Evolutionary conservation across 345 rosid species (phyloP), one percentile per base, ranked within the genome.

Genomic region (Hypericum perforatum): DNA sequence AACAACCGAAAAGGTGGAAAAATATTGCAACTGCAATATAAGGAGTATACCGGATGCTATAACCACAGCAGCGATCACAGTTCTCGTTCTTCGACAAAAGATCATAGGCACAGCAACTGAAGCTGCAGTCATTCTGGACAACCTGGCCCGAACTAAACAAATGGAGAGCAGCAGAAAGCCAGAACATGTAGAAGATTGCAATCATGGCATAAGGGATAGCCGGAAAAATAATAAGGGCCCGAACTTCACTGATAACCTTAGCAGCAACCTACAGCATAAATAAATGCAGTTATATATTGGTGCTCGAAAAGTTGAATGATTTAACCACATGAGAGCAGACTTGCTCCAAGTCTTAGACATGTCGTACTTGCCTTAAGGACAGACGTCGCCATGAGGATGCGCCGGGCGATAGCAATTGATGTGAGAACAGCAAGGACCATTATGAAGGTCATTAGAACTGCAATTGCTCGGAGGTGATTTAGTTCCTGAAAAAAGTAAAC

Each of bases 171-270:
- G 97, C 96, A 7, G 94, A 82, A 53, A 83, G 61, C 97, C 96
- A 92, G 75, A 88, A 77, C 98, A 92, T 87, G 63, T 83, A 92
- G 77, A 92, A 92, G 52, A 92, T 57, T 7, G 83, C 97, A 5
- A 92, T 94, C 63, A 85, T 66, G 2, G 58, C 67, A 56, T 80
- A 85, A 37, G 96, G 98, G 51, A 88, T 73, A 69, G 78, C 63
- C 2, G 98, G 96, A 70, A 81, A 92, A 50, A 92, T 78, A 45
- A 92, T 80, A 63, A 92, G 84, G 2, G 96, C 98, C 62, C 77
- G 96, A 63, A 85, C 96, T 80, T 92, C 98, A 66, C 96, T 90
- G 12, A 92, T 80, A 57, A 92, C 90, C 74, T 92, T 92, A n/a
- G 96, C 96, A 64, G 98, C 96, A 45, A 92, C 98, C 98, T 91